Evolutionary conservation across 1,139 yeast species (phyloP).

Genomic region (Zygoascus hellenicus): DNA sequence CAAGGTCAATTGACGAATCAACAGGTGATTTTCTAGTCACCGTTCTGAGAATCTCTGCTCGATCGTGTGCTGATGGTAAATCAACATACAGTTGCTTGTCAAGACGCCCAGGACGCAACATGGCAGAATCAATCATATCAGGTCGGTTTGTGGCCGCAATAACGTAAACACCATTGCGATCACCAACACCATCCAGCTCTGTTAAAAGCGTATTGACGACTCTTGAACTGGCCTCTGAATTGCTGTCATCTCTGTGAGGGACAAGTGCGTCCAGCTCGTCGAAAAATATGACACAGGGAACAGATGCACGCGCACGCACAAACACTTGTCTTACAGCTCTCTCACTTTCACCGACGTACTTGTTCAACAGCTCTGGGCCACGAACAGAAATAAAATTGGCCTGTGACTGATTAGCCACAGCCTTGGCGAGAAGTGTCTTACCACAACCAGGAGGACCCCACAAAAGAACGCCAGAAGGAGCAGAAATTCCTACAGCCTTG

Average conservation of each 20-base stretch:
- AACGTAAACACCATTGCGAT: slow-evolving; percentile 86
- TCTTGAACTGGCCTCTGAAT: slow-evolving; percentile 83
- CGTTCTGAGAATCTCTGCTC: slow-evolving; percentile 75
- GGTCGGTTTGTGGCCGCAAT: slow-evolving; percentile 97
- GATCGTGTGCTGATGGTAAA: slow-evolving; percentile 70
- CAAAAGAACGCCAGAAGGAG: slow-evolving; percentile 93
- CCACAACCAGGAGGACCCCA: slow-evolving; percentile 99
- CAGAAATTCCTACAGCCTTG: slow-evolving; percentile 85
- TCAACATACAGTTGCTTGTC: slow-evolving; percentile 92
- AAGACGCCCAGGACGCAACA: slow-evolving; percentile 94
- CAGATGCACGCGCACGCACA: slow-evolving; percentile 87
- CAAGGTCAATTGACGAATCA: slow-evolving; percentile 54
- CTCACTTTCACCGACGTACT: slow-evolving; percentile 95
- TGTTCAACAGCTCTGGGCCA: slow-evolving; percentile 91
- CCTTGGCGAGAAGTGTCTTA: slow-evolving; percentile 90
- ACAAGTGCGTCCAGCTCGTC: slow-evolving; percentile 96
- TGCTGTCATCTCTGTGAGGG: slow-evolving; percentile 82
- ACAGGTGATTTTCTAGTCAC: slow-evolving; percentile 74
- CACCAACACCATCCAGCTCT: slow-evolving; percentile 90
- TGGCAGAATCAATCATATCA: slow-evolving; percentile 97
- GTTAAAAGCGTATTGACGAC: slow-evolving; percentile 93
- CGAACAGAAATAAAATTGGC: slow-evolving; percentile 93
- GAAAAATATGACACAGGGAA: slow-evolving; percentile 91
- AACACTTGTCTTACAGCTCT: slow-evolving; percentile 93
- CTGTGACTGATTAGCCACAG: slow-evolving; percentile 94